Percentiles rank a stretch among this genome's conserved stretches.
These are phyloP conservation scores for Populus pruinosa DNA, from an alignment of 345 rosid genomes.

Conservation along the genomic window DNA sequence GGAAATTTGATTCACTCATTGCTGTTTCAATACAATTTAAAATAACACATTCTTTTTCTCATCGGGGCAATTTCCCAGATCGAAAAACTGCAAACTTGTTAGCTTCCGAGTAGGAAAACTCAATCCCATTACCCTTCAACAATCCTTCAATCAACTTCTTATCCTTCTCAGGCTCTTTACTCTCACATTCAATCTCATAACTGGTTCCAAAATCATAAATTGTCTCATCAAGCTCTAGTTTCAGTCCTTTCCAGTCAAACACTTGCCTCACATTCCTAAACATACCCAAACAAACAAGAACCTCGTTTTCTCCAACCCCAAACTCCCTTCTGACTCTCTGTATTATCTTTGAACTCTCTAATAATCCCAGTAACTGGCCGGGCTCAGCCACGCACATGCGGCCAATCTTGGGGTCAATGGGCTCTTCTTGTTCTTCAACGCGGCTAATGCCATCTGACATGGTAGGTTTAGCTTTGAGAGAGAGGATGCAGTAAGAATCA, in stretches of 20 bases:
- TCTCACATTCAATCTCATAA: constrained; percentile 33
- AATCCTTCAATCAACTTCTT: constrained; percentile 23
- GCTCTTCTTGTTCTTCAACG: constrained; percentile 27
- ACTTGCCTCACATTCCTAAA: constrained; percentile 26
- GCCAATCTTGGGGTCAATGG: constrained; percentile 15
- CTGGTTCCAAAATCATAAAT: constrained; percentile 25
- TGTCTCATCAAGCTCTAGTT: constrained; percentile 27
- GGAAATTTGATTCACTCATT: not conserved
- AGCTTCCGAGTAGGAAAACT: constrained; percentile 18
- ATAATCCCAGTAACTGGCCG: not conserved
- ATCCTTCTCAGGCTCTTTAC: constrained; percentile 22
- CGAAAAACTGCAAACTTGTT: constrained; percentile 25
- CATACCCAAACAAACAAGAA: constrained; percentile 25
- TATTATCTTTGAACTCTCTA: constrained; percentile 17
- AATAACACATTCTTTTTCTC: not conserved
- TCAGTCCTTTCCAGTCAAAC: constrained; percentile 23
- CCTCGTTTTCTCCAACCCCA: constrained; percentile 14
- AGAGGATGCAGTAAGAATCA: constrained; percentile 23
- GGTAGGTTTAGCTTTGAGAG: constrained; percentile 23
- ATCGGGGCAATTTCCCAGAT: constrained; percentile 22
- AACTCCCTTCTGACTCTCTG: constrained; percentile 21
- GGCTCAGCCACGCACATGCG: constrained; percentile 20
- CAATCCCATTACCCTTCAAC: constrained; percentile 22
- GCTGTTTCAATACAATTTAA: not conserved
- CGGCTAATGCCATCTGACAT: constrained; percentile 26